Percentiles rank a stretch among this genome's conserved stretches.
Conservation (phyloP, 768 basidiomycete species). For the Hypholoma sublateritium region DNA sequence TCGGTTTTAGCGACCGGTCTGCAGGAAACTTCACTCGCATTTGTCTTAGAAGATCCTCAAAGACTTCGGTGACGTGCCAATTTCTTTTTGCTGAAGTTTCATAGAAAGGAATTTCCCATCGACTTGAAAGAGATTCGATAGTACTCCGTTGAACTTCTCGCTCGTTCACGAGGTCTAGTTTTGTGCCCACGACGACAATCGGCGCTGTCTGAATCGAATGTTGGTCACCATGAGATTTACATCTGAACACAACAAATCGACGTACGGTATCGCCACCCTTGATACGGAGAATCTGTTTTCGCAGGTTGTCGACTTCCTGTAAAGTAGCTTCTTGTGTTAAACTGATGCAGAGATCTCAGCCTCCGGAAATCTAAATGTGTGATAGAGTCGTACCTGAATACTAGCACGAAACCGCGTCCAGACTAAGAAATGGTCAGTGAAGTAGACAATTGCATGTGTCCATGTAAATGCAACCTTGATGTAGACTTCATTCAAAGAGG, state of each 20-base stretch:
- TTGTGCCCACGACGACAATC: constrained; percentile 86
- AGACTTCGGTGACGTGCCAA: constrained; percentile 78
- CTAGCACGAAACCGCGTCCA: constrained; percentile 77
- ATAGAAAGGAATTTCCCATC: constrained; percentile 76
- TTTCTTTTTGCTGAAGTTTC: constrained; percentile 88
- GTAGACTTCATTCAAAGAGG: constrained; percentile 75
- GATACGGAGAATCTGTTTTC: constrained; percentile 79
- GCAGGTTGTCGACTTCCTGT: constrained; percentile 75
- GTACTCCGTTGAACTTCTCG: constrained; percentile 70
- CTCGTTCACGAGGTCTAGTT: constrained; percentile 78
- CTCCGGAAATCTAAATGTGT: not conserved
- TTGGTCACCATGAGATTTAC: constrained; percentile 1
- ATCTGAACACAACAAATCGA: constrained; percentile 5
- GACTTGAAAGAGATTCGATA: constrained; percentile 61
- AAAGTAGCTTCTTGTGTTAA: constrained; percentile 81
- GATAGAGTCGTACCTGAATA: constrained; percentile 58
- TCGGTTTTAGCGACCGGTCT: constrained; percentile 38
- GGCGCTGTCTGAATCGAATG: constrained; percentile 52
- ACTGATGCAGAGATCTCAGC: constrained; percentile 35
- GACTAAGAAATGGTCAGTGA: constrained; percentile 38
- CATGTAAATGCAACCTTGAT: constrained; percentile 56
- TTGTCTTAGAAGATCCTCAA: constrained; percentile 73
- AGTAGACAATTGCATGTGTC: not conserved
- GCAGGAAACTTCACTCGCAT: constrained; percentile 69
- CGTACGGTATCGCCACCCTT: constrained; percentile 68